These are phyloP conservation scores for Trametes maxima DNA, from an alignment of 768 basidiomycete genomes.

Conservation along the genomic window DNA sequence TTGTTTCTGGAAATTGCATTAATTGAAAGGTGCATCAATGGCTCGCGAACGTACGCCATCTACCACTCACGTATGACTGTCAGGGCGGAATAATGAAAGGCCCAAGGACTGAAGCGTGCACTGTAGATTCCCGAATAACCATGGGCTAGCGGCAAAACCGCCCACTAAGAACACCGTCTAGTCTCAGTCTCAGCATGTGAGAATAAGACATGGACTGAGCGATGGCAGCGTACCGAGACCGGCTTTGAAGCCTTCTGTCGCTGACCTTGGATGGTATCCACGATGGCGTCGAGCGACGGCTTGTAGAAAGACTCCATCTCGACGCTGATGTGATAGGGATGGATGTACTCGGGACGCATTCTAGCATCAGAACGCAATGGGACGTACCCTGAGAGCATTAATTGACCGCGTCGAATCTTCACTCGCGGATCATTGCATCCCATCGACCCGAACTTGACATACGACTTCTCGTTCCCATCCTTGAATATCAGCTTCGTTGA, in stretches of 20 bases:
- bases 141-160: conserved; percentile 81
- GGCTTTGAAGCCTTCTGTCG: neutral
- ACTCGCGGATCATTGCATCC: conserved; percentile 42
- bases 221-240: neutral
- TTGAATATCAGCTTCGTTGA: conserved; percentile 49
- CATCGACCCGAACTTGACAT: conserved; percentile 45
- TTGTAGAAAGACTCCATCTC: conserved; percentile 46
- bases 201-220: too few relatives aligned
- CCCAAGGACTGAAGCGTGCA: conserved; percentile 55
- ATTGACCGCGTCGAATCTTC: conserved; percentile 43
- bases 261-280: conserved; percentile 27
- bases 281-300: conserved; percentile 43
- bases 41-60: too few relatives aligned
- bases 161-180: conserved; percentile 81
- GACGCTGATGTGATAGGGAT: conserved; percentile 19
- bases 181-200: neutral
- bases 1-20: conserved; percentile 38
- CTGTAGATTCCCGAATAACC: conserved; percentile 74
- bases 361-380: neutral
- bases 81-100: conserved; percentile 69
- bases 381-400: conserved; percentile 42
- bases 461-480: conserved; percentile 41
- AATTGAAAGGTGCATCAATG: neutral
- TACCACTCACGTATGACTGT: conserved; percentile 65
- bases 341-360: neutral